Base-by-base conservation (phyloP, 2,329 filamentous ascomycete species). In the Stylonectria norvegica region DNA sequence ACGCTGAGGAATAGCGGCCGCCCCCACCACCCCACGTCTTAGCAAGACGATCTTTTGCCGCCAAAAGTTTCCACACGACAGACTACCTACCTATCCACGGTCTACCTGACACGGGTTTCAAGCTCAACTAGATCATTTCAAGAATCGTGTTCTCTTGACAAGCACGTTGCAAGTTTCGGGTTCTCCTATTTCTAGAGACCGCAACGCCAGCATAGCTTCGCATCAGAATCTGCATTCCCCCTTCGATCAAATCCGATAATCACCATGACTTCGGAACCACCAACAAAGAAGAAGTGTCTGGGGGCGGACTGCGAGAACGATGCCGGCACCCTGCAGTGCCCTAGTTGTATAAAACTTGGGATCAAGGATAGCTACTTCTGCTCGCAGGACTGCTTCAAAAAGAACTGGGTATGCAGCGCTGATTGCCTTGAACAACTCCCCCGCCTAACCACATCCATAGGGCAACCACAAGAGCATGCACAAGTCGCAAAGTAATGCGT, bases 331-430 rank as follows among this genome's bases (percentile, higher is more conserved):
- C 72, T 98, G 33, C 90, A 97, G 66, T 98, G 93, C 67, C 93
- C 93, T 39, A 97, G 88, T 35, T 98, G 93, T 64, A 76, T 96
- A 59, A 96, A 95, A 69, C 72, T 90, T 31, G 87, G 85, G 38
- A 84, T 83, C 57, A 82, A 90, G 62, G 88, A 93, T 60, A 95
- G 89, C 71, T 96, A 83, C 69, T 98, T 97, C 71, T 98, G 93
- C 73, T 89, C 89, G 19, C 93, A 98, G 67, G 93, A 97, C 57
- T 98, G 93, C 74, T 98, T 98, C 72, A 97, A 96, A 76, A 85
- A 83, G 67, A 98, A 89, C 73, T 98, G 93, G 93, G 93, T 97
- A 81, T 57, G 79, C 55, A 55, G 30, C 28, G 23, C 23, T 18
- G 30, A 30, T 5, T 36, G 20, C 12, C 15, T n/a, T n/a, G n/a